Base-by-base conservation (phyloP, 192 early-diverging fungal genomes). In the Lunasporangiospora selenospora region DNA sequence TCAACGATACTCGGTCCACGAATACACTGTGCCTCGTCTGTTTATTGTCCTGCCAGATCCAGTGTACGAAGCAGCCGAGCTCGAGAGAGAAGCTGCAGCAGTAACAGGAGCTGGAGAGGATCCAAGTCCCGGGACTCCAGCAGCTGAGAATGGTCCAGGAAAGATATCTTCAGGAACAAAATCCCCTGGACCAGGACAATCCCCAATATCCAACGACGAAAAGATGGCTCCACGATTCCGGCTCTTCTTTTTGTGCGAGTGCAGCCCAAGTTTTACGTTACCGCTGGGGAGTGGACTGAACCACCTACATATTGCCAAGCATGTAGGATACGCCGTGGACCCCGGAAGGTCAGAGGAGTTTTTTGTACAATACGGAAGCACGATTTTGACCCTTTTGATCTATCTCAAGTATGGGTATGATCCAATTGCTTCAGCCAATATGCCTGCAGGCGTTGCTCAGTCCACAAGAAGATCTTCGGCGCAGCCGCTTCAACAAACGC, bases 291-390 rank as follows among this genome's bases (percentile, higher is more conserved):
- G 69, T 19, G 69, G 61, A 45, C 37, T 73, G 23, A 73, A 73
- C 29, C 69, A 73, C 30, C 40, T 73, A 11, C 69, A 73, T 16
- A 73, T 73, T 33, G 69, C 69, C n/a, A 73, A 73, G 27, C 69
- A 73, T 43, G n/a, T 33, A 0, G 69, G 69, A 43, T 73, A 73
- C 24, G 48, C 30, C 4, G 52, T 62, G 19, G 60, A 73, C 7
- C 59, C 54, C 1, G 55, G 38, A 9, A 31, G 60, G 16, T 29
- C 58, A 24, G 49, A 63, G 1, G 69, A 73, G n/a, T 73, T 73
- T 31, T 73, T 73, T 24, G 36, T 45, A 33, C 42, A 31, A 12
- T 73, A 73, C 26, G 69, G 60, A 1, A 15, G 21, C 0, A 58
- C 63, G 69, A 21, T 73, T 18, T 32, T 73, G 37, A 53, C 26